phyloP scores from a whole-genome alignment of 306 rosid genomes.

The Mucuna pruriens region DNA sequence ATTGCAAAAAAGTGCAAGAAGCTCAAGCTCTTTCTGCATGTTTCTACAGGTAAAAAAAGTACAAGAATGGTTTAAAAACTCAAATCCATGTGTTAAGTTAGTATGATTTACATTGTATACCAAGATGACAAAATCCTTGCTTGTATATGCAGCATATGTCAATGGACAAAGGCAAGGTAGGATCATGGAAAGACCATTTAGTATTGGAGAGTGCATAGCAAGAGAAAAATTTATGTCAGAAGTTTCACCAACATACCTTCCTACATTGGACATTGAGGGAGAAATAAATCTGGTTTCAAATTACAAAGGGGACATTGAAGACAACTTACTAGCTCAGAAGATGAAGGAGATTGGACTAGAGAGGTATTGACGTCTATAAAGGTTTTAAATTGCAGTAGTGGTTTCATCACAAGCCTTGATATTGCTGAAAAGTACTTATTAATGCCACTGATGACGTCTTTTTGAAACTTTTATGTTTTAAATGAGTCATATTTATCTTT shows the following conservation, averaged over 20 bases:
- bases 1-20: slow-evolving; percentile 86
- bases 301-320: slow-evolving; percentile 53
- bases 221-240: slow-evolving; percentile 56
- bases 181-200: slow-evolving; percentile 81
- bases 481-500: neutral
- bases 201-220: slow-evolving; percentile 76
- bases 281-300: slow-evolving; percentile 70
- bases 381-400: neutral
- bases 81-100: neutral
- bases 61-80: neutral
- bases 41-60: slow-evolving; percentile 82
- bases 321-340: slow-evolving; percentile 62
- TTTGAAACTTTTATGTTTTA: neutral
- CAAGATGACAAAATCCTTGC: neutral
- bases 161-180: slow-evolving; percentile 97
- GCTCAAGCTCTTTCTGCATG: slow-evolving; percentile 86
- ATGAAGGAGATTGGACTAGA: slow-evolving; percentile 83
- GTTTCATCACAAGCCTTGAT: neutral
- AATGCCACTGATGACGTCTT: neutral
- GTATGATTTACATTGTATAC: slow-evolving; percentile 17
- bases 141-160: slow-evolving; percentile 71
- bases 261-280: slow-evolving; percentile 66
- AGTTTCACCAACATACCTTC: slow-evolving; percentile 46
- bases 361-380: slow-evolving; percentile 48
- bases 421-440: neutral